Conservation (phyloP, 495 filamentous ascomycete species). For the Xylaria curta region DNA sequence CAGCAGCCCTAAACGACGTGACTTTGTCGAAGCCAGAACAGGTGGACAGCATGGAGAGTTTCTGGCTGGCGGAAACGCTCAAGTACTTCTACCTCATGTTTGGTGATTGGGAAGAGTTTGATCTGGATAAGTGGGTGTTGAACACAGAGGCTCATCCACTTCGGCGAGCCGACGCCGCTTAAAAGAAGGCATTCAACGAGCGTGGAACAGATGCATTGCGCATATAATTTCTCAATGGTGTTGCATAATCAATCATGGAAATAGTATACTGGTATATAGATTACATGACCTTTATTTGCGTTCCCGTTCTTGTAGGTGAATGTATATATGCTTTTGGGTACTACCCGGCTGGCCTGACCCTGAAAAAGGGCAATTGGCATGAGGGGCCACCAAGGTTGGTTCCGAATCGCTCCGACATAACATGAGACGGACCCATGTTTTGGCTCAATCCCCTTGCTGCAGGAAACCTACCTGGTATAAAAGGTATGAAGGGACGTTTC, state of each 20-base stretch:
- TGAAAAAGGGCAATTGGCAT: background rate
- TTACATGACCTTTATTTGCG: background rate
- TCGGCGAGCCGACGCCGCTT: conserved; percentile 51
- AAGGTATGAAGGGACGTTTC: background rate
- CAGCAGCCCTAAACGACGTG: conserved; percentile 41
- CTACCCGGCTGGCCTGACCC: background rate
- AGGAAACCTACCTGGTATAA: background rate
- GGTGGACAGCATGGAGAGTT: conserved; percentile 58
- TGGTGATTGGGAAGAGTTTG: conserved; percentile 70
- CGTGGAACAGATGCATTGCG: background rate
- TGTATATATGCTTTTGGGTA: background rate
- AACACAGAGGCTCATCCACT: conserved; percentile 85
- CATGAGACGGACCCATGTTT: conserved; percentile 17
- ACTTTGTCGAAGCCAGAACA: conserved; percentile 36
- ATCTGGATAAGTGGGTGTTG: conserved; percentile 60
- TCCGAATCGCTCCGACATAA: conserved; percentile 16
- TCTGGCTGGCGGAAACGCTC: conserved; percentile 72
- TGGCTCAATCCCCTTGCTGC: background rate
- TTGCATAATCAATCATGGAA: background rate
- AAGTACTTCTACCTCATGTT: conserved; percentile 92
- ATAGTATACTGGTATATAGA: conserved; percentile 2
- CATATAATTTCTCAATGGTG: background rate
- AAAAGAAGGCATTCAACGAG: background rate
- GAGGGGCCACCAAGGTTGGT: conserved; percentile 1
- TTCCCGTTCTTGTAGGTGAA: background rate